These are phyloP conservation scores for Rhododendron williamsianum DNA, from an alignment of 148 eudicot genomes.

Conservation along the genomic window DNA sequence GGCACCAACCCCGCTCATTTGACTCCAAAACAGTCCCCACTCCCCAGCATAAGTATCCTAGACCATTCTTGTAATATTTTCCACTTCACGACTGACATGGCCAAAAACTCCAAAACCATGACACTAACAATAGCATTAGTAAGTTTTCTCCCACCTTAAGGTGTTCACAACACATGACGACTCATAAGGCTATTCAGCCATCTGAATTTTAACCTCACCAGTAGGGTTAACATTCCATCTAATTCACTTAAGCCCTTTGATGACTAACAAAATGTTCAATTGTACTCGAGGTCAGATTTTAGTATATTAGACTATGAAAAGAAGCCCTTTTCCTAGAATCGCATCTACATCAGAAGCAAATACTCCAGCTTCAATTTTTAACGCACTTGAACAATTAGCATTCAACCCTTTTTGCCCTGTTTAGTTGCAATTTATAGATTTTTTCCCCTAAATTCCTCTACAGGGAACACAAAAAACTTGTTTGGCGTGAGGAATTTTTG, in stretches of 20 bases:
- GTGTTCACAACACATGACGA: not conserved
- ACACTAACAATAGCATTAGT: not conserved
- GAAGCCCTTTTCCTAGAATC: not conserved
- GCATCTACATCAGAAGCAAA: not conserved
- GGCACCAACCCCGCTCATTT: not conserved
- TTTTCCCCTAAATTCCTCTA: not conserved
- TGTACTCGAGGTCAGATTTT: not conserved
- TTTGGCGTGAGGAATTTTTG: not conserved
- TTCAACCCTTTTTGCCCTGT: not conserved
- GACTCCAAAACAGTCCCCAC: not conserved
- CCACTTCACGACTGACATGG: not conserved
- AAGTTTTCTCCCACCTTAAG: not conserved
- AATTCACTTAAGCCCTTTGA: not conserved
- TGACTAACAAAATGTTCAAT: not conserved
- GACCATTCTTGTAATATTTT: not conserved
- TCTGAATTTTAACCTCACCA: not conserved
- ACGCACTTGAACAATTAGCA: not conserved
- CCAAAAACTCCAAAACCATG: not conserved
- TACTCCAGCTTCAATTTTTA: not conserved
- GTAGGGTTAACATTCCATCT: not conserved
- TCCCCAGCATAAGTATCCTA: not conserved
- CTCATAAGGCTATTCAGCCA: not conserved
- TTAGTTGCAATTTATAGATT: not conserved
- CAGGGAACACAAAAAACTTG: not conserved
- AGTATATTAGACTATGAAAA: not conserved